These are phyloP conservation scores for Phytophthora quininea DNA, from an alignment of 352 stramenopile species.

Conservation along the genomic window DNA sequence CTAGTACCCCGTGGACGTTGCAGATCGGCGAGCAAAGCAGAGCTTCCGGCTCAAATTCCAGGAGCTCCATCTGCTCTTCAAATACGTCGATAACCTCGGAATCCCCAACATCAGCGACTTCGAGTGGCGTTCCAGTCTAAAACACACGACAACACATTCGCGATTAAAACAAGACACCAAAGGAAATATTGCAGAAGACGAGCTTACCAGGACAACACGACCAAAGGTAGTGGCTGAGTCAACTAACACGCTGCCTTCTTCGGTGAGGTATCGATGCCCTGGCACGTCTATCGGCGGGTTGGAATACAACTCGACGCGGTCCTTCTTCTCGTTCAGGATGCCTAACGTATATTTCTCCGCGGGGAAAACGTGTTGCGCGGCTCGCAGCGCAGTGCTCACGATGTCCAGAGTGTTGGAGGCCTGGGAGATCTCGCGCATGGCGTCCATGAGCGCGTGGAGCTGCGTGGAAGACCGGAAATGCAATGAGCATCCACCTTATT, in stretches of 20 bases:
- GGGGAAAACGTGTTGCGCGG: constrained; percentile 49
- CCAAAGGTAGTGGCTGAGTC: constrained; percentile 73
- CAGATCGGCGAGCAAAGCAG: constrained; percentile 64
- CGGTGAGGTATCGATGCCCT: constrained; percentile 48
- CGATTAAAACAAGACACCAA: background rate
- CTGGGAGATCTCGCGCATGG: constrained; percentile 65
- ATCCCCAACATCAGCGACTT: constrained; percentile 54
- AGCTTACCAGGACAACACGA: constrained; percentile 62
- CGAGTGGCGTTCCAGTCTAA: constrained; percentile 62
- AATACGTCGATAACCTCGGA: constrained; percentile 68
- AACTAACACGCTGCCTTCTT: constrained; percentile 58
- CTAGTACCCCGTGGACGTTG: constrained; percentile 64
- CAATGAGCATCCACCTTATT: background rate
- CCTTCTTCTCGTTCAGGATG: constrained; percentile 69
- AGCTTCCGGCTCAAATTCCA: constrained; percentile 67
- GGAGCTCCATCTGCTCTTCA: constrained; percentile 68
- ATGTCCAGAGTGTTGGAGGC: constrained; percentile 59
- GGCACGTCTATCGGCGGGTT: constrained; percentile 58
- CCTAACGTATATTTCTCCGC: constrained; percentile 69
- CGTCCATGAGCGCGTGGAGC: constrained; percentile 68
- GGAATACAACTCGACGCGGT: constrained; percentile 64
- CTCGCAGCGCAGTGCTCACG: constrained; percentile 58
- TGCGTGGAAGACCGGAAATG: constrained; percentile 11
- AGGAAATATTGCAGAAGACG: constrained; percentile 7
- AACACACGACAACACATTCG: constrained; percentile 1